phyloP scores from a whole-genome alignment of 2,329 filamentous ascomycete species.

The Dendrostoma leiphaemia region DNA sequence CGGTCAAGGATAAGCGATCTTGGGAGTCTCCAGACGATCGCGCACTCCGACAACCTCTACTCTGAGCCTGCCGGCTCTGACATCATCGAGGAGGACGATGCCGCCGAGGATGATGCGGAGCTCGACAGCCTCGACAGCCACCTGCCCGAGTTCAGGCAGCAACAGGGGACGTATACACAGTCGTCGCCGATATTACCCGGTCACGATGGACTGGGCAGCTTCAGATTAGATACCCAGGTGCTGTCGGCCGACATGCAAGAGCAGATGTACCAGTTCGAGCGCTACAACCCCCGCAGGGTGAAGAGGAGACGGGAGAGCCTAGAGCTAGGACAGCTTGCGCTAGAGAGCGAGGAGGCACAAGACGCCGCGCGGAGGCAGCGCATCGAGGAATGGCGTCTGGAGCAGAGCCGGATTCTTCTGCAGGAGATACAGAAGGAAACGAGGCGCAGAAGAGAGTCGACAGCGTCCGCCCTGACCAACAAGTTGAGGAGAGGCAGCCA shows the following conservation, averaged over 20 bases:
- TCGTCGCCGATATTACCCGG: slow-evolving; percentile 74
- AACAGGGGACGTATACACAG: slow-evolving; percentile 40
- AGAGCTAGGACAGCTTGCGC: slow-evolving; percentile 48
- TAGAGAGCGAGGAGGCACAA: slow-evolving; percentile 54
- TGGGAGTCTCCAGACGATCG: slow-evolving; percentile 71
- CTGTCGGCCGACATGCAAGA: slow-evolving; percentile 66
- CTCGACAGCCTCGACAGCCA: slow-evolving; percentile 93
- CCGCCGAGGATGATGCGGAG: slow-evolving; percentile 68
- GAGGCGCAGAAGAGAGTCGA: slow-evolving; percentile 61
- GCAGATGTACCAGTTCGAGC: slow-evolving; percentile 85
- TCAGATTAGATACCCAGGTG: slow-evolving; percentile 61
- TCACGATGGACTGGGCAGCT: slow-evolving; percentile 89
- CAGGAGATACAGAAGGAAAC: slow-evolving; percentile 91
- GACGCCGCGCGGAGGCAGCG: slow-evolving; percentile 75
- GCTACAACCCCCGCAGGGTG: slow-evolving; percentile 71
- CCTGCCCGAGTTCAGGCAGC: slow-evolving; percentile 75
- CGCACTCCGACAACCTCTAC: slow-evolving; percentile 48
- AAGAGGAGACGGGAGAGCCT: slow-evolving; percentile 52
- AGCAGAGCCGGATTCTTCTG: slow-evolving; percentile 81
- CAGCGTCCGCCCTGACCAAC: slow-evolving; percentile 43
- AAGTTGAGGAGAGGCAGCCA: slow-evolving; percentile 21
- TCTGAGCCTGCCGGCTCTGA: slow-evolving; percentile 29
- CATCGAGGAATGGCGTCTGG: slow-evolving; percentile 88
- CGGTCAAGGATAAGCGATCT: slow-evolving; percentile 76
- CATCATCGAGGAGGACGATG: slow-evolving; percentile 29